Evolutionary conservation across 306 rosid genomes (phyloP).

Genomic region (Acacia crassicarpa): DNA sequence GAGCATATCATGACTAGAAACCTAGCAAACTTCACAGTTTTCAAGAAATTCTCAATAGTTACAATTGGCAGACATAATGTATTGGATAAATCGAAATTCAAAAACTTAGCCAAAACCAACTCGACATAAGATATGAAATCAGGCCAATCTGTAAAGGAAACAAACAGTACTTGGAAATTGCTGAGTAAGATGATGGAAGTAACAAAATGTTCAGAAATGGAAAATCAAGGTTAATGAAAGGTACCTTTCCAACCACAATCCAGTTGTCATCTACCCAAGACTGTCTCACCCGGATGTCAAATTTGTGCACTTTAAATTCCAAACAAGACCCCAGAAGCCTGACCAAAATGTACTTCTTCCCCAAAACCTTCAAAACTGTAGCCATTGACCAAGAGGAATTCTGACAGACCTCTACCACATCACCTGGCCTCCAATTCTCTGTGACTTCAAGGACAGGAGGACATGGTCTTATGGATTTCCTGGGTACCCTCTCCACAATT

Average conservation of each 20-base stretch:
- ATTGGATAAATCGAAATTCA: slow-evolving; percentile 17
- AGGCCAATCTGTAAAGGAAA: slow-evolving; percentile 10
- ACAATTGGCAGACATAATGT: slow-evolving; percentile 19
- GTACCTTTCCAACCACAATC: slow-evolving; percentile 85
- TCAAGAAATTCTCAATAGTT: background rate
- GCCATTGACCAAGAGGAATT: slow-evolving; percentile 89
- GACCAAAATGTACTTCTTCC: slow-evolving; percentile 52
- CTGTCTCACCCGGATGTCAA: slow-evolving; percentile 72
- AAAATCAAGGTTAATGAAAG: slow-evolving; percentile 5
- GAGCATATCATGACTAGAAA: slow-evolving; percentile 26
- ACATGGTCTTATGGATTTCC: slow-evolving; percentile 76
- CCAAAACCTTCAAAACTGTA: slow-evolving; percentile 68
- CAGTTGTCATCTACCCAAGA: slow-evolving; percentile 81
- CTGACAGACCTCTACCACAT: slow-evolving; percentile 74
- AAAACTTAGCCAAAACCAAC: slow-evolving; percentile 30
- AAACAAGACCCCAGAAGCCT: slow-evolving; percentile 81
- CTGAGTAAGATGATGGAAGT: slow-evolving; percentile 23
- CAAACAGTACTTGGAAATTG: slow-evolving; percentile 15
- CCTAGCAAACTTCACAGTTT: background rate
- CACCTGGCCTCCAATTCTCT: slow-evolving; percentile 72
- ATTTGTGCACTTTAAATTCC: slow-evolving; percentile 68
- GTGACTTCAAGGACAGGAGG: slow-evolving; percentile 59
- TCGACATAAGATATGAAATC: slow-evolving; percentile 1
- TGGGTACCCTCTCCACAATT: slow-evolving; percentile 58
- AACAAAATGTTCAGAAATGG: background rate